Evolutionary conservation across 192 early-diverging fungal genomes (phyloP), one percentile per base, ranked within the genome.

Genomic region (Cetraspora pellucida): DNA sequence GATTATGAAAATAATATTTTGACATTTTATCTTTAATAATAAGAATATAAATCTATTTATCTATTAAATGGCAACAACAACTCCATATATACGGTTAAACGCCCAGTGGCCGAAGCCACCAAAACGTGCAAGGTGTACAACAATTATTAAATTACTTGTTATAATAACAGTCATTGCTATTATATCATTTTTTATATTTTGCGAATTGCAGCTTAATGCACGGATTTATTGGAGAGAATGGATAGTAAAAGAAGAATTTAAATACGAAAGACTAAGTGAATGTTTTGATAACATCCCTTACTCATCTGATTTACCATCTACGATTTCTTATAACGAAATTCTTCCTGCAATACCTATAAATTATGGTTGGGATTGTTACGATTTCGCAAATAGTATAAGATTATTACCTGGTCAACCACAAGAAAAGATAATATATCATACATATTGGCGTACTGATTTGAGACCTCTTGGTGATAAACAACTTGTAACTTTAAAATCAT

Each of bases 291-390:
- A 52, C 25, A 52, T 80, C 25, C 66, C 80, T 23, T 59, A 57
- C 1, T 66, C 77, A 28, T 27, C 75, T 70, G 0, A 54, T 54
- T 19, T 14, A 0, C 13, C 11, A 54, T 13, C 67, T 16, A 69
- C 46, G 17, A 31, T 45, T 13, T 3, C 21, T 50, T 84, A 84
- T 52, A 67, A 85, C 52, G 78, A 82, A 27, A 50, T 85, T 27
- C 28, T 79, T 31, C 79, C 83, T 0, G 77, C 79, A 23, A 73
- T 81, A 17, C 64, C 79, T 30, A 30, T 85, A 11, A 66, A 75
- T 63, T 74, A 82, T n/a, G 83, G 77, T 50, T 82, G 72, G 44
- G 83, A 85, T 74, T 85, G 83, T 50, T 85, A 81, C 70, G 83
- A 85, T 64, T 85, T 81, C 64, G 81, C 83, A 13, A 68, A 72